Evolutionary conservation across 352 stramenopile genomes (phyloP).

Genomic region (Phytophthora colocasiae): DNA sequence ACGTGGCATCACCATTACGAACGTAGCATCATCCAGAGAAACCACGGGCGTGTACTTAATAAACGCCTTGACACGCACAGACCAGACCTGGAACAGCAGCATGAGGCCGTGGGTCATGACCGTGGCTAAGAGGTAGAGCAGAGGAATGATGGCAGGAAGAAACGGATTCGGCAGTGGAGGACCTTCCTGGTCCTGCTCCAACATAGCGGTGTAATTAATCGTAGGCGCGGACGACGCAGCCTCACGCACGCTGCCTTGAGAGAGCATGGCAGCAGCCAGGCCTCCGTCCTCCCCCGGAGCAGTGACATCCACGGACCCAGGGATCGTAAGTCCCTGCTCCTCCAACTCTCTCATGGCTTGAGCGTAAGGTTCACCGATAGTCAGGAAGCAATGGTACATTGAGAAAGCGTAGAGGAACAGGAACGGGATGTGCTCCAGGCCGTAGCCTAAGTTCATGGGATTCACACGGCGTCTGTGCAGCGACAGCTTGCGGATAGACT

Average conservation of each 20-base stretch:
- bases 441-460: constrained; percentile 65
- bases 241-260: constrained; percentile 73
- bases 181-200: constrained; percentile 62
- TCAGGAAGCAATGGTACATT: constrained; percentile 74
- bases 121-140: constrained; percentile 86
- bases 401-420: constrained; percentile 74
- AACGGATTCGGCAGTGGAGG: constrained; percentile 91
- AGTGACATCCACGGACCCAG: constrained; percentile 32
- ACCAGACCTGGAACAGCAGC: constrained; percentile 91
- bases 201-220: constrained; percentile 69
- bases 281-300: constrained; percentile 43
- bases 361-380: constrained; percentile 70
- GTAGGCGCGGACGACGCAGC: constrained; percentile 32
- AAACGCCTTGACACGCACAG: constrained; percentile 75
- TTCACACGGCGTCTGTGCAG: constrained; percentile 68
- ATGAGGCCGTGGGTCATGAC: constrained; percentile 88
- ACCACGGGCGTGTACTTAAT: constrained; percentile 87
- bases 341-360: constrained; percentile 81
- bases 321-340: constrained; percentile 59
- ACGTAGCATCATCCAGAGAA: constrained; percentile 67
- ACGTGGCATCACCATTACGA: constrained; percentile 84
- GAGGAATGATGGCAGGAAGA: constrained; percentile 88
- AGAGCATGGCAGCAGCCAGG: constrained; percentile 74
- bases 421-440: constrained; percentile 77
- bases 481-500: constrained; percentile 73